Conservation (phyloP, 148 eudicot species). For the Polygonum maritimum region DNA sequence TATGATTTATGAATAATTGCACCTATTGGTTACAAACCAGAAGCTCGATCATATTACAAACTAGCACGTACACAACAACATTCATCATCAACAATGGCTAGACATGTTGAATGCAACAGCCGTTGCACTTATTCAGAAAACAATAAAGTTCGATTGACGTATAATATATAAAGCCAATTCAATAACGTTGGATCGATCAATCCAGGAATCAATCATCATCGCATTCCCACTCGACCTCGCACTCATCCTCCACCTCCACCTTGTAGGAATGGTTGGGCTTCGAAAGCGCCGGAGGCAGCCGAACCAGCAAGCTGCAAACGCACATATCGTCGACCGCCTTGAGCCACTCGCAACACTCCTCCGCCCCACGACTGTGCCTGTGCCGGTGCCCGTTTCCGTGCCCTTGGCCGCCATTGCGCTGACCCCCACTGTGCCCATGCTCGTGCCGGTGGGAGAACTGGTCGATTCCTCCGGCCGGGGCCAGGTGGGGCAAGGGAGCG, state of each 20-base stretch:
- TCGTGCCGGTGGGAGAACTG: constrained; percentile 3
- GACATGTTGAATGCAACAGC: too few relatives aligned
- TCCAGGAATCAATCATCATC: constrained; percentile 6
- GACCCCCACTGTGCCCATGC: neutral
- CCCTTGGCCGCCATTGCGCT: too few relatives aligned
- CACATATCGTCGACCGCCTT: constrained; percentile 28
- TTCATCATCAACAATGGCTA: too few relatives aligned
- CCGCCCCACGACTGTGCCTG: neutral
- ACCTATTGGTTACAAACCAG: too few relatives aligned
- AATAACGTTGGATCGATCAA: neutral
- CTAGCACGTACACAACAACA: too few relatives aligned
- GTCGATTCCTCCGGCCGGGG: neutral
- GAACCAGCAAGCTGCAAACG: constrained; percentile 32
- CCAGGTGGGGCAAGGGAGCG: neutral
- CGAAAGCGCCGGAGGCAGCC: constrained; percentile 31
- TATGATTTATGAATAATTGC: too few relatives aligned
- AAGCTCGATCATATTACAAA: too few relatives aligned
- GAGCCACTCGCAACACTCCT: constrained; percentile 42
- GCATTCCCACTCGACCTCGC: constrained; percentile 26
- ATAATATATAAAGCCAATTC: too few relatives aligned
- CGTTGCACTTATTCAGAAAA: too few relatives aligned
- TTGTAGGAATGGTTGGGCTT: constrained; percentile 30
- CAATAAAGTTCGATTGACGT: too few relatives aligned
- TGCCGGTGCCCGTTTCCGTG: neutral
- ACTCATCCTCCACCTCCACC: constrained; percentile 19